phyloP scores from a whole-genome alignment of 345 rosid species.

The Rhodamnia rubescens region DNA sequence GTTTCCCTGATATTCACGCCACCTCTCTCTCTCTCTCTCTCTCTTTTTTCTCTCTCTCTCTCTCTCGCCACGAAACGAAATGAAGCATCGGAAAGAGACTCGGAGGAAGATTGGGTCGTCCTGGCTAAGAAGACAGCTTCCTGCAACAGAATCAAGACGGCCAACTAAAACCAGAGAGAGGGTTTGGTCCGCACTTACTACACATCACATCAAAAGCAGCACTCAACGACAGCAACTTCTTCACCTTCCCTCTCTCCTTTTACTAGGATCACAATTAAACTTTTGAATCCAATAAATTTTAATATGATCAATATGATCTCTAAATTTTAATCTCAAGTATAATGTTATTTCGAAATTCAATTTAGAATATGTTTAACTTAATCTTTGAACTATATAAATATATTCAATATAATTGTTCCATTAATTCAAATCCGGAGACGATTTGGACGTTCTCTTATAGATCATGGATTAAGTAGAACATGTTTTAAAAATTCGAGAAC shows the following conservation, averaged over 20 bases:
- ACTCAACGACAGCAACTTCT: background rate
- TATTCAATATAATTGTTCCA: too few relatives aligned
- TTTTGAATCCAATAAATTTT: too few relatives aligned
- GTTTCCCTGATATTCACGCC: conserved; percentile 10
- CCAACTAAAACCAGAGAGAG: conserved; percentile 13
- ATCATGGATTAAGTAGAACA: too few relatives aligned
- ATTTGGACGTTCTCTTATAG: too few relatives aligned
- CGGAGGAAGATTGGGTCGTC: background rate
- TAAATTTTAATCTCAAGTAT: too few relatives aligned
- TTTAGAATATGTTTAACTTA: too few relatives aligned
- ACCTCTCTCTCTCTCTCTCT: background rate
- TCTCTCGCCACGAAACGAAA: background rate
- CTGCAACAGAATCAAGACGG: conserved; percentile 13
- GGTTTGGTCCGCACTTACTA: conserved; percentile 4
- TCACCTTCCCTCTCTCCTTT: background rate
- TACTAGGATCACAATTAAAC: background rate
- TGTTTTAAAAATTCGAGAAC: too few relatives aligned
- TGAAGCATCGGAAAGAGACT: background rate
- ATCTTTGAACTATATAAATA: too few relatives aligned
- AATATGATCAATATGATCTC: too few relatives aligned
- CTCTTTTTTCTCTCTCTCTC: conserved; percentile 13
- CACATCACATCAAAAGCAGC: conserved; percentile 27
- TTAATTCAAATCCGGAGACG: too few relatives aligned
- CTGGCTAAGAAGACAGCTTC: background rate
- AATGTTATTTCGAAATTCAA: too few relatives aligned